These are phyloP conservation scores for Rhexocercosporidium sp. DNA, from an alignment of 2,329 filamentous ascomycete genomes.

Conservation along the genomic window DNA sequence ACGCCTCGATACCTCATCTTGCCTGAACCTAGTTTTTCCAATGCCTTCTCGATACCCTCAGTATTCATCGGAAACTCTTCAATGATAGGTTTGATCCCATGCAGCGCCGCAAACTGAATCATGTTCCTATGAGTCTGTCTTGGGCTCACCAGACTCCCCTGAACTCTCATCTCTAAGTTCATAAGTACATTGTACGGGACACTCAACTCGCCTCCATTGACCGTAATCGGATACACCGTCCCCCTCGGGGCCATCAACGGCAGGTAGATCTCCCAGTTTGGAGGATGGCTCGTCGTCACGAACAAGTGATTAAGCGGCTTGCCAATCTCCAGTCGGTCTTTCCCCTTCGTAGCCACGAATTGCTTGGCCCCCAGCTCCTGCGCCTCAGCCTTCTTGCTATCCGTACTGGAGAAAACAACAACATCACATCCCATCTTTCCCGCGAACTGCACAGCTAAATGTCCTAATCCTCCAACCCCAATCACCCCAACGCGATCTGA, in stretches of 20 bases:
- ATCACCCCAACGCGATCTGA: conserved; percentile 52
- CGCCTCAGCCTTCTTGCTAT: conserved; percentile 61
- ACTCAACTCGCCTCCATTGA: conserved; percentile 58
- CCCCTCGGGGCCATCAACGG: conserved; percentile 51
- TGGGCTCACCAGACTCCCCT: conserved; percentile 22
- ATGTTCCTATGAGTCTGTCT: conserved; percentile 22
- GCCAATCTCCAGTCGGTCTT: conserved; percentile 22
- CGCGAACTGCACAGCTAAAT: conserved; percentile 65
- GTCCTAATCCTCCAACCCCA: conserved; percentile 64
- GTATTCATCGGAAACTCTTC: conserved; percentile 26
- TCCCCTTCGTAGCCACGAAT: conserved; percentile 45
- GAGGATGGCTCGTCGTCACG: conserved; percentile 36
- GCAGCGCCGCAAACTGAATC: conserved; percentile 27
- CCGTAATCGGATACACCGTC: conserved; percentile 55
- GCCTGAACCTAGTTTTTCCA: conserved; percentile 23
- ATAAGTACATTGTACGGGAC: conserved; percentile 44
- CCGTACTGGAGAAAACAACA: conserved; percentile 63
- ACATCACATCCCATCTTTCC: conserved; percentile 63
- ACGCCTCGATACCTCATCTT: conserved; percentile 31
- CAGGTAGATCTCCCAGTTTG: conserved; percentile 44
- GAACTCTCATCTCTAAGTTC: neutral
- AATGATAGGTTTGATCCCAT: conserved; percentile 25
- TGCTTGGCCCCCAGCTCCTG: conserved; percentile 62
- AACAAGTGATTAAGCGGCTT: conserved; percentile 30
- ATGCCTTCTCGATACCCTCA: conserved; percentile 17